These are phyloP conservation scores for Acacia concinna DNA, from an alignment of 331 rosid genomes.

Conservation along the genomic window DNA sequence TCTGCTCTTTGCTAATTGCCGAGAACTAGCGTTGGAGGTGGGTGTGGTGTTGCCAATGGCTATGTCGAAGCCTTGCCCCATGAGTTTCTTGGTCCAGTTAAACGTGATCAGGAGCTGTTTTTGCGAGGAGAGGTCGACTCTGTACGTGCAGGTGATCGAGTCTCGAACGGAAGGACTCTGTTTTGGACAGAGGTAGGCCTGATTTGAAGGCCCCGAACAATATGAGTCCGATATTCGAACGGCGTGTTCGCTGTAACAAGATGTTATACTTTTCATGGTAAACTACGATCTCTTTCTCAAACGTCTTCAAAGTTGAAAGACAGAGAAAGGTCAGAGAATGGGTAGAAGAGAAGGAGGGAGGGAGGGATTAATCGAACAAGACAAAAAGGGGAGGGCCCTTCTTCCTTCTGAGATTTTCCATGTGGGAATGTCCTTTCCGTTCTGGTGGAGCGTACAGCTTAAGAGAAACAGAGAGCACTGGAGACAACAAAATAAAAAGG, in stretches of 20 bases:
- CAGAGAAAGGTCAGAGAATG: conserved; percentile 18
- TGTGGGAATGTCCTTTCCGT: conserved; percentile 46
- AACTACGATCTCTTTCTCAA: neutral
- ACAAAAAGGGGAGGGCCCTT: conserved; percentile 45
- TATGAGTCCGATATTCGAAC: conserved; percentile 80
- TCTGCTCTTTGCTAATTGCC: conserved; percentile 34
- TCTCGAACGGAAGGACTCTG: conserved; percentile 43
- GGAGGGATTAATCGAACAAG: conserved; percentile 53
- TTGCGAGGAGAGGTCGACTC: conserved; percentile 43
- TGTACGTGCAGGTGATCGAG: conserved; percentile 59
- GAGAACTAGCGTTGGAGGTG: conserved; percentile 17
- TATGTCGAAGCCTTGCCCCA: conserved; percentile 52
- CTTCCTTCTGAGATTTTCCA: conserved; percentile 43
- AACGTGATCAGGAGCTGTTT: conserved; percentile 46
- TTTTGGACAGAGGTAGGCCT: conserved; percentile 51
- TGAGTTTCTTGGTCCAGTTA: conserved; percentile 57
- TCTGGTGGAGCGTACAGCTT: conserved; percentile 25
- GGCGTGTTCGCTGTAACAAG: conserved; percentile 89
- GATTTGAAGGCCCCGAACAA: conserved; percentile 65
- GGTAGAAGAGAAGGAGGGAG: conserved; percentile 32
- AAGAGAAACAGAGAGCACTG: conserved; percentile 19
- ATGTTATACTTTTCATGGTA: conserved; percentile 70
- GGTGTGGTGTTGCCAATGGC: conserved; percentile 22
- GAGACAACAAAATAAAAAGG: conserved; percentile 37
- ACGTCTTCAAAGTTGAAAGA: neutral